Conservation (phyloP, 371 early-diverging fungal species). For the Capniomyces stellatus region DNA sequence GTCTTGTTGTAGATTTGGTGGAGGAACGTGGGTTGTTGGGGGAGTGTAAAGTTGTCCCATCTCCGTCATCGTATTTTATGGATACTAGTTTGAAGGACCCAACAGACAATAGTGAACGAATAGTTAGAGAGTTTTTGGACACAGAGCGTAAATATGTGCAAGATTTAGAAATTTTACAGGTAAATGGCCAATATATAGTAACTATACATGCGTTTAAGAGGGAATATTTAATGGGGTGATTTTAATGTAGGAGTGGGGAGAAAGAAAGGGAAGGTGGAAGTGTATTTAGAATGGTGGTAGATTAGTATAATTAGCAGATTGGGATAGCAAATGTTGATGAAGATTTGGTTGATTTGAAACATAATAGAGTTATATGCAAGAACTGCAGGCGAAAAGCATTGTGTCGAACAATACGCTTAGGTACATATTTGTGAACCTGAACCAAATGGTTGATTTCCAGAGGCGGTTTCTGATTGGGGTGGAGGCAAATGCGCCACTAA, state of each 20-base stretch:
- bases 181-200: conserved; percentile 6
- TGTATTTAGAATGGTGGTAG: neutral
- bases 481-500: conserved; percentile 59
- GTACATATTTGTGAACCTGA: conserved; percentile 79
- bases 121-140: conserved; percentile 74
- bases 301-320: neutral
- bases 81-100: conserved; percentile 36
- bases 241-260: no score
- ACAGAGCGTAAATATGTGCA: conserved; percentile 89
- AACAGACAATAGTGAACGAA: conserved; percentile 63
- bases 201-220: no score
- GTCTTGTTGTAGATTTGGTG: conserved; percentile 42
- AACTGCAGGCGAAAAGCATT: conserved; percentile 30
- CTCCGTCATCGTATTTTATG: conserved; percentile 23
- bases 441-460: conserved; percentile 86
- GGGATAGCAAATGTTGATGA: neutral
- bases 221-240: no score
- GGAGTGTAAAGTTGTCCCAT: conserved; percentile 11
- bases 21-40: conserved; percentile 48
- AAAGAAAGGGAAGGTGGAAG: no score
- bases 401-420: conserved; percentile 56
- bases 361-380: conserved; percentile 27
- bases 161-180: conserved; percentile 74
- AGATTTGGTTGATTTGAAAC: neutral
- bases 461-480: conserved; percentile 79